Evolutionary conservation across 129 eudicot genomes (phyloP), one percentile per base, ranked within the genome.

Genomic region (Solidago caesia): DNA sequence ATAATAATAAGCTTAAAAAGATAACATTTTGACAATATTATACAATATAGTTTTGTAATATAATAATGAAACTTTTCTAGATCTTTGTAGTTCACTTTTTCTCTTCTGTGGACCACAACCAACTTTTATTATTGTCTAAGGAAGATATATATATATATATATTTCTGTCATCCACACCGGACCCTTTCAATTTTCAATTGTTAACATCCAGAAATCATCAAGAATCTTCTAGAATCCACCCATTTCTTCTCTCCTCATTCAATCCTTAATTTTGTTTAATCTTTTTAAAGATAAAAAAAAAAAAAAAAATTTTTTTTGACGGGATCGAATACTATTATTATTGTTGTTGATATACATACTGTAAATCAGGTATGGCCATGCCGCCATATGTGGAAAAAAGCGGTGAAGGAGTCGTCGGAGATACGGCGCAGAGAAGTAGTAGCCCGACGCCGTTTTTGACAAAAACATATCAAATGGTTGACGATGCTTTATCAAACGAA

Each of bases 381-480:
- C 21, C 21, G 21, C 21, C 67, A 51, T 77, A 84, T 55, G 84
- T 73, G 21, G 77, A 76, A 44, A 74, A 74, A 75, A 52, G 75
- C 64, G 86, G 88, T 71, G 92, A 87, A 41, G 87, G 76, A 5
- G 87, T 68, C 41, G 21, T 21, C 21, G 21, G 21, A 21, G 21
- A 21, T 21, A 21, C 21, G 21, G n/a, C 84, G 6, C 83, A 78
- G 16, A 79, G 96, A 67, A 76, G 82, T 56, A 76, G 82, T 56
- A 67, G 75, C 14, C 96, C 97, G 86, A 89, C 96, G 83, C 97
- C 97, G 8, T 89, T 92, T 86, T 27, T 92, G 77, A 89, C 83
- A 41, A 92, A 92, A 78, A 92, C 97, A 0, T 89, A 79, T 67
- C 79, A 89, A 39, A 59, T 92, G 4, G 96, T 92, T 10, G 93